Evolutionary conservation across 2,329 filamentous ascomycete genomes (phyloP).

Genomic region (Ophiostoma quercus): DNA sequence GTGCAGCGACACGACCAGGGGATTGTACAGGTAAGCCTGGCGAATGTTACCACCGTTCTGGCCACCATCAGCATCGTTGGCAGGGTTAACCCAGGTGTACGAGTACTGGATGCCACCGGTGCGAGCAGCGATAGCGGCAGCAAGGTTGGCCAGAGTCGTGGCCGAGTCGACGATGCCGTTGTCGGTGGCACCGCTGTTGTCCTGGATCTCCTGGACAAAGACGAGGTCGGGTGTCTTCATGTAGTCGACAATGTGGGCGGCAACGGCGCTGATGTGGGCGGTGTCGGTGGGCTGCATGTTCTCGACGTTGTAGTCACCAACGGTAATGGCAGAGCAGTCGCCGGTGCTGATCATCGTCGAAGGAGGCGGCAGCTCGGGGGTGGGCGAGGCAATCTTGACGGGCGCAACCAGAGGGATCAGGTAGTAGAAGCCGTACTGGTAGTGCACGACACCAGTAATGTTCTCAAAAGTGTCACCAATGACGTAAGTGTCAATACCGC

Average conservation of each 20-base stretch:
- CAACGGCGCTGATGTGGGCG: conserved; percentile 52
- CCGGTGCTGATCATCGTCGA: conserved; percentile 51
- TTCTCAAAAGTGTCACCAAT: conserved; percentile 61
- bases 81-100: conserved; percentile 55
- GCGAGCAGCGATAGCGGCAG: conserved; percentile 45
- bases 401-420: conserved; percentile 60
- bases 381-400: conserved; percentile 41
- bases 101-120: conserved; percentile 51
- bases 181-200: conserved; percentile 57
- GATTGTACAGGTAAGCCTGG: conserved; percentile 63
- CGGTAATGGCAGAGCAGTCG: conserved; percentile 55
- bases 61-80: conserved; percentile 59
- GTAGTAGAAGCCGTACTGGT: conserved; percentile 63
- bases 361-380: conserved; percentile 44
- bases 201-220: conserved; percentile 67
- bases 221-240: conserved; percentile 59
- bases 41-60: conserved; percentile 68
- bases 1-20: conserved; percentile 53
- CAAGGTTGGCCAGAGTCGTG: conserved; percentile 53
- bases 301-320: conserved; percentile 66
- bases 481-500: conserved; percentile 54
- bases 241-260: conserved; percentile 59
- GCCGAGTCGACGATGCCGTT: conserved; percentile 54
- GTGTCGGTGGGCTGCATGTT: conserved; percentile 55
- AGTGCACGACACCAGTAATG: conserved; percentile 62